Percentiles rank a stretch among this genome's conserved stretches.
These are phyloP conservation scores for Tolypocladium album DNA, from an alignment of 2,329 filamentous ascomycete species.

Conservation along the genomic window DNA sequence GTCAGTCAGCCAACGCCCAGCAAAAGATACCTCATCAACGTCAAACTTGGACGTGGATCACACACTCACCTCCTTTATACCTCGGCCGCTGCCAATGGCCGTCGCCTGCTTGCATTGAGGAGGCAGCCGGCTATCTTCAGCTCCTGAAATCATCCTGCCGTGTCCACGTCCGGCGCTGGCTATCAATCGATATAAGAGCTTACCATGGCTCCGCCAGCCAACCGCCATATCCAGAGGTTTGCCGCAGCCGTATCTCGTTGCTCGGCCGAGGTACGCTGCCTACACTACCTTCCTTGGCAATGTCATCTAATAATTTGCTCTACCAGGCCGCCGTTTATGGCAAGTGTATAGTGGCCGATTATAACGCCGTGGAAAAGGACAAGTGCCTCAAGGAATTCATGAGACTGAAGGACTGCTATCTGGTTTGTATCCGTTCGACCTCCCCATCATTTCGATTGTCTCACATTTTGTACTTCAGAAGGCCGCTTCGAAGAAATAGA, in stretches of 20 bases:
- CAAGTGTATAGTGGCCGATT: slow-evolving; percentile 83
- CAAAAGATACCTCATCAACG: neutral
- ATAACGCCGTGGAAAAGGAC: slow-evolving; percentile 81
- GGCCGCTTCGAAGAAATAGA: slow-evolving; percentile 16
- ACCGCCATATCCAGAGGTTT: slow-evolving; percentile 43
- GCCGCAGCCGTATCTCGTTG: slow-evolving; percentile 44
- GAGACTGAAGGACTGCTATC: slow-evolving; percentile 74
- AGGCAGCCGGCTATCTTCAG: neutral
- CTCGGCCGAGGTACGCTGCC: slow-evolving; percentile 36
- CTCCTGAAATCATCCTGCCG: neutral
- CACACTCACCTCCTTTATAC: neutral
- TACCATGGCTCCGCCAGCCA: slow-evolving; percentile 13
- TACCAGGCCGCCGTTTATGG: slow-evolving; percentile 72
- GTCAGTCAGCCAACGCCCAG: neutral
- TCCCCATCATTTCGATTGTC: neutral
- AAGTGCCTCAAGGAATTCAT: slow-evolving; percentile 83
- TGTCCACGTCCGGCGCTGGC: neutral
- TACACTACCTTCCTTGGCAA: neutral
- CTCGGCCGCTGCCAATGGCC: neutral
- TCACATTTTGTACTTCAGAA: slow-evolving; percentile 3
- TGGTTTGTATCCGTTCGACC: slow-evolving; percentile 43
- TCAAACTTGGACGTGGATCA: neutral
- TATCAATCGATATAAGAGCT: neutral
- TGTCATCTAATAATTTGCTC: neutral
- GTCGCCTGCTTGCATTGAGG: neutral